Base-by-base conservation (phyloP, 2,329 filamentous ascomycete species). In the Eurotiales sp. region DNA sequence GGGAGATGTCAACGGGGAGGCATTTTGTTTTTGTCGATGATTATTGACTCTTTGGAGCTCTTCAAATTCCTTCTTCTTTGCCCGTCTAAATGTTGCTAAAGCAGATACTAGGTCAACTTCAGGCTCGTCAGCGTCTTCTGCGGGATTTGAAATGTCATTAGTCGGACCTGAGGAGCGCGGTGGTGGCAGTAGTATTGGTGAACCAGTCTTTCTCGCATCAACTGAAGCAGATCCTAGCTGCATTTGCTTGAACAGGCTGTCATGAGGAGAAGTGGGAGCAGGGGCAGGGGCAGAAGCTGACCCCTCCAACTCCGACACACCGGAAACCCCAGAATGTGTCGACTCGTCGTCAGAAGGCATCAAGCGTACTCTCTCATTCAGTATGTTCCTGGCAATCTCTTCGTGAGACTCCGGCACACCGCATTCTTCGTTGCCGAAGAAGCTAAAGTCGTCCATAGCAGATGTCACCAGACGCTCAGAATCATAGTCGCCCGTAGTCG, bases 391-490 rank as follows among this genome's bases (percentile, higher is more conserved):
- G 5, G 69, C 67, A 27, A 77, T 74, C 47, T 68, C 64, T 21
- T 69, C 68, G 12, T 76, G 76, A 6, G 43, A 34, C 25, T 54
- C 52, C 12, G 52, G 52, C 12, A 79, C 68, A 10, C 76, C 68
- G 53, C 78, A 80, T 58, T 83, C 80, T 42, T 78, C 78, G 34
- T 81, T 78, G 1, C 72, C 75, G 52, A 85, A 85, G 64, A 83
- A 83, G 23, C 78, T 81, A 55, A 84, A 85, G 59, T 85, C 82
- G 46, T 78, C 72, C 51, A 75, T 71, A 3, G 81, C 79, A 8
- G 81, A 81, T 45, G 75, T 72, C 81, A 81, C 84, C 10, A 84
- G 72, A 3, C 75, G 74, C 60, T 84, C 81, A 4, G 76, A 78
- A 58, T 85, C 82, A 8, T 70, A 66, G 56, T 84, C 81, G 42